Conservation (phyloP, 2,329 filamentous ascomycete genomes). For the Dothidotthia symphoricarpi region DNA sequence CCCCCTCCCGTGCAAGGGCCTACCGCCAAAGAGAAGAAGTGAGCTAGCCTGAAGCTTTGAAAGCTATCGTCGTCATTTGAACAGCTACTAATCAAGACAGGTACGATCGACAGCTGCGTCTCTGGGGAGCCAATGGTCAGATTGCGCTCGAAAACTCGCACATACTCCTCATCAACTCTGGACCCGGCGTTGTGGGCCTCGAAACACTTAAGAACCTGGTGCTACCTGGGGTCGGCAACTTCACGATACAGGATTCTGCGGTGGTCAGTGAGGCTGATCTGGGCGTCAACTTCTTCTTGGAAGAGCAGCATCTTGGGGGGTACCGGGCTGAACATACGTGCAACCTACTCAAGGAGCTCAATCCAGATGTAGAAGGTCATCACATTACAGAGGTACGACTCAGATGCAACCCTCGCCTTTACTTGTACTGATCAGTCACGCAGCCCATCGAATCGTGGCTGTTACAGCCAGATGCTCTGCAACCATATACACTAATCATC, state of each 20-base stretch:
- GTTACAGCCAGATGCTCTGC: conserved; percentile 40
- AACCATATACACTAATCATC: conserved; percentile 60
- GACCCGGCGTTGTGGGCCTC: conserved; percentile 80
- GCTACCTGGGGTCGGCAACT: conserved; percentile 83
- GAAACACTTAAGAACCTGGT: conserved; percentile 98
- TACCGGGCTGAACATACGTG: conserved; percentile 76
- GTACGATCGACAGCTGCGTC: conserved; percentile 90
- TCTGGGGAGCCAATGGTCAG: conserved; percentile 94
- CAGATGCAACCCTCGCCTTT: neutral
- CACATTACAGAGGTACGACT: conserved; percentile 58
- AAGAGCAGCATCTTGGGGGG: conserved; percentile 72
- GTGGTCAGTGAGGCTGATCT: conserved; percentile 78
- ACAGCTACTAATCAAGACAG: conserved; percentile 44
- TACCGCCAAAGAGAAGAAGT: conserved; percentile 54
- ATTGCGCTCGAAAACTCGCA: conserved; percentile 85
- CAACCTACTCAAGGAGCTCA: conserved; percentile 78
- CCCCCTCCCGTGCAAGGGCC: conserved; percentile 44
- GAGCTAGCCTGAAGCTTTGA: conserved; percentile 1
- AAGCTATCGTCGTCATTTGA: conserved; percentile 2
- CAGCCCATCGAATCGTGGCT: conserved; percentile 49
- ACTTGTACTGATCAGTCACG: conserved; percentile 13
- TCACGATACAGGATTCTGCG: conserved; percentile 83
- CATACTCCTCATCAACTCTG: conserved; percentile 85
- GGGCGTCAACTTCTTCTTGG: conserved; percentile 95
- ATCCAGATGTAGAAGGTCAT: conserved; percentile 83